These are phyloP conservation scores for Teratosphaeria nubilosa DNA, from an alignment of 2,329 filamentous ascomycete species.

Conservation along the genomic window DNA sequence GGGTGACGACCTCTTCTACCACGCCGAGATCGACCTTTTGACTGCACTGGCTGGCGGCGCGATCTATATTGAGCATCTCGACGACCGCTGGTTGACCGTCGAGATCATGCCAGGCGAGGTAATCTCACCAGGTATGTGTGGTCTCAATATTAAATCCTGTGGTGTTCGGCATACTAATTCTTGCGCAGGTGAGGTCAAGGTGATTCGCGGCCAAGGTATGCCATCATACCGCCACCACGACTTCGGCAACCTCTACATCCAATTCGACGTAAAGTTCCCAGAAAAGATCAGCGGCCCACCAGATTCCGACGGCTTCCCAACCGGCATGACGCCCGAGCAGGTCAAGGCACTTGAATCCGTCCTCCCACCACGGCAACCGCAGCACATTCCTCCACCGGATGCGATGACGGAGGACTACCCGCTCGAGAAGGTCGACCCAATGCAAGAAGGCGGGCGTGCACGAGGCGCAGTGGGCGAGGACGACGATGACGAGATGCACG, in stretches of 20 bases:
- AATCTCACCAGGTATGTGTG: constrained; percentile 70
- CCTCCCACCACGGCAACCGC: constrained; percentile 61
- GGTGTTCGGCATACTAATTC: not conserved
- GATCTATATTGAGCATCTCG: constrained; percentile 89
- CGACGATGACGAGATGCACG: constrained; percentile 51
- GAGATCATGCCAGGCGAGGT: constrained; percentile 91
- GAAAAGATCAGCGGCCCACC: constrained; percentile 35
- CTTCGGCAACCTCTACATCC: constrained; percentile 89
- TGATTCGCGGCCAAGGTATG: constrained; percentile 95
- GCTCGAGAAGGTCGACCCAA: constrained; percentile 72
- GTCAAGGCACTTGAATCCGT: constrained; percentile 74
- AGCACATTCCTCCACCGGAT: constrained; percentile 62
- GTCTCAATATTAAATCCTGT: not conserved
- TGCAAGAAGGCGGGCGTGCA: constrained; percentile 52
- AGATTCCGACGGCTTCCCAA: constrained; percentile 31
- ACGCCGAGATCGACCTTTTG: constrained; percentile 88
- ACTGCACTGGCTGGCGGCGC: constrained; percentile 87
- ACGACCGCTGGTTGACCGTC: constrained; percentile 91
- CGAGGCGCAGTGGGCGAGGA: constrained; percentile 49
- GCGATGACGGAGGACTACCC: constrained; percentile 86
- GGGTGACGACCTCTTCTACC: constrained; percentile 91
- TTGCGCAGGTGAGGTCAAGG: constrained; percentile 69
- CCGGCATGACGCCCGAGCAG: constrained; percentile 47
- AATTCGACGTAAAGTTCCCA: constrained; percentile 96
- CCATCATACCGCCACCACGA: constrained; percentile 92